Evolutionary conservation across 441 rosid species (phyloP).

Genomic region (Mallotus japonicus): DNA sequence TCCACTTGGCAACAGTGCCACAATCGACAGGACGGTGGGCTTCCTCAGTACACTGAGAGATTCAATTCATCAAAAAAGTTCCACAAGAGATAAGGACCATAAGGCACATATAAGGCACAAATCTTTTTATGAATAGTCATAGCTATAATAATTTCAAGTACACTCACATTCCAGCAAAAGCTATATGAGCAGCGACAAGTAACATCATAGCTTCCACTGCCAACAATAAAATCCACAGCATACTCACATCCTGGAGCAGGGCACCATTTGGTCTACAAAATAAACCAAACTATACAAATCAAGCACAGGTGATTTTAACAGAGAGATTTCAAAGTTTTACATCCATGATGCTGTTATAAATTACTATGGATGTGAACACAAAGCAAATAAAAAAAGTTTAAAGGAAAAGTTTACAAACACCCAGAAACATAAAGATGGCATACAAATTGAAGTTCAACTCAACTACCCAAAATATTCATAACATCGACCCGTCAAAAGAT

Average conservation of each 20-base stretch:
- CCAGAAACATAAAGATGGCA: background rate
- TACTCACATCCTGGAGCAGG: slow-evolving; percentile 96
- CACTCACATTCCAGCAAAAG: slow-evolving; percentile 96
- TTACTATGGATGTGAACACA: background rate
- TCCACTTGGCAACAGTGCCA: slow-evolving; percentile 87
- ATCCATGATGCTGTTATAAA: background rate
- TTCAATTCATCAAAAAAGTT: background rate
- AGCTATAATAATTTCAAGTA: slow-evolving; percentile 9
- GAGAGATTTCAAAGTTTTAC: slow-evolving; percentile 12
- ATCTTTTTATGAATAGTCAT: background rate
- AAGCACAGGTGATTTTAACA: slow-evolving; percentile 4
- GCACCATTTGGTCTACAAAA: slow-evolving; percentile 90
- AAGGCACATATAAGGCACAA: background rate
- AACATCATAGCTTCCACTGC: slow-evolving; percentile 75
- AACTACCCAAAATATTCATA: background rate
- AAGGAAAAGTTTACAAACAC: background rate
- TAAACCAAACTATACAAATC: slow-evolving; percentile 16
- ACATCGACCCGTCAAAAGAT: background rate
- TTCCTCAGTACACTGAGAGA: slow-evolving; percentile 87
- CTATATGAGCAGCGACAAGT: slow-evolving; percentile 66
- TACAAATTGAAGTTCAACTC: background rate
- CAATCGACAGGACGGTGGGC: slow-evolving; percentile 99
- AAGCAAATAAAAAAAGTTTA: background rate
- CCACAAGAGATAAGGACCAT: background rate
- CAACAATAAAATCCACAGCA: slow-evolving; percentile 74